phyloP scores from a whole-genome alignment of 139 green algal genomes.

The Pedinophyceae sp. region DNA sequence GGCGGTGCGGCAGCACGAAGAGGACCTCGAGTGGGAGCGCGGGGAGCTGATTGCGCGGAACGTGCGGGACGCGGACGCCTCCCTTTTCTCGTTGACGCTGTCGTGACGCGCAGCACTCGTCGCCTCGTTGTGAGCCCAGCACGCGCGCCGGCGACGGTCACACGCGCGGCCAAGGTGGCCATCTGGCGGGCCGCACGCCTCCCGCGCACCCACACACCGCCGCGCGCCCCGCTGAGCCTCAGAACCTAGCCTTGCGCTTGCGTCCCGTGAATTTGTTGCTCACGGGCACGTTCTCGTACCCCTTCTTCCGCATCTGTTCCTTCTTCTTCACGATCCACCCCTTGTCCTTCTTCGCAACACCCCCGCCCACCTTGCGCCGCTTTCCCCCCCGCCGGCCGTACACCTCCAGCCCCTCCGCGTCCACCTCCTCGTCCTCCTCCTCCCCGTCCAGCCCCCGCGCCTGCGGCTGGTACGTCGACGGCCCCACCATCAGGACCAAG shows the following conservation, averaged over 20 bases:
- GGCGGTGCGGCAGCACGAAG: no score
- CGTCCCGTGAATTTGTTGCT: slow-evolving; percentile 88
- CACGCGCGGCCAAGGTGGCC: no score
- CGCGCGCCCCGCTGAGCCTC: no score
- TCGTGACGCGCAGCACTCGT: no score
- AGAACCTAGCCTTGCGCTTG: slow-evolving; percentile 61
- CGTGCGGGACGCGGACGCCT: no score
- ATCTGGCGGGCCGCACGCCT: no score
- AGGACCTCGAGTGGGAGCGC: no score
- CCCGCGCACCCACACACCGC: no score
- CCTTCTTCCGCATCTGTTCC: slow-evolving; percentile 56
- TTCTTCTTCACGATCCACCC: slow-evolving; percentile 90
- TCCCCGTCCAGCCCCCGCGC: slow-evolving; percentile 30
- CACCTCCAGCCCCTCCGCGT: slow-evolving; percentile 13
- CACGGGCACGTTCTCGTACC: slow-evolving; percentile 47
- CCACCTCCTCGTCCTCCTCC: slow-evolving; percentile 13
- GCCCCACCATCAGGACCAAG: slow-evolving; percentile 79
- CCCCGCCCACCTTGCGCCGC: slow-evolving; percentile 4
- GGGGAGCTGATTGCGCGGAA: no score
- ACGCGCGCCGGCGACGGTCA: no score
- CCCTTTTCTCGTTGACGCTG: no score
- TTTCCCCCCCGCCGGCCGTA: slow-evolving; percentile 6
- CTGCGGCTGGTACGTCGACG: slow-evolving; percentile 6
- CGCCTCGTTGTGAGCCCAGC: no score
- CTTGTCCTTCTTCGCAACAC: slow-evolving; percentile 26